phyloP scores from a whole-genome alignment of 2,329 filamentous ascomycete species.

The Metarhizium humberi region DNA sequence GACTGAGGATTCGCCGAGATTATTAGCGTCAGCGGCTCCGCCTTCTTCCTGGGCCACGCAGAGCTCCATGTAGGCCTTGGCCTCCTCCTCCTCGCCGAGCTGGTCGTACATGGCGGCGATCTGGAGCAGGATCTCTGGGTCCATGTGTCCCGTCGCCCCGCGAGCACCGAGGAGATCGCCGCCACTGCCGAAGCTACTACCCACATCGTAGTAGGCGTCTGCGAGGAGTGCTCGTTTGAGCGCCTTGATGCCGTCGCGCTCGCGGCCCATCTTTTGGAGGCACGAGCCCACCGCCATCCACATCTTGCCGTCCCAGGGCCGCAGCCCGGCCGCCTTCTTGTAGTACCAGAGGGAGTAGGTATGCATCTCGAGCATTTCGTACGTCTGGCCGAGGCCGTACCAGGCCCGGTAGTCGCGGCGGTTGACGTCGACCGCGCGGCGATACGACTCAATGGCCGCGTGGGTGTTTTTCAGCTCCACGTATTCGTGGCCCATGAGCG shows the following conservation, averaged over 20 bases:
- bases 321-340: conserved; percentile 83
- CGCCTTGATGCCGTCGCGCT: conserved; percentile 87
- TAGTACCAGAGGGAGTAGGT: conserved; percentile 97
- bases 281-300: conserved; percentile 95
- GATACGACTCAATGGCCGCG: conserved; percentile 93
- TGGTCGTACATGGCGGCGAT: conserved; percentile 86
- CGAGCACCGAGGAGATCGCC: conserved; percentile 37
- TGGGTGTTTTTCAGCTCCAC: conserved; percentile 98
- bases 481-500: conserved; percentile 97
- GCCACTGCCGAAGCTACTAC: conserved; percentile 43
- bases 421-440: conserved; percentile 91
- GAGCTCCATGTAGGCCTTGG: conserved; percentile 91
- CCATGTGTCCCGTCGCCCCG: conserved; percentile 53
- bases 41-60: conserved; percentile 89
- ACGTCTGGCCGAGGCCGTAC: conserved; percentile 95
- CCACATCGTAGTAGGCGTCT: conserved; percentile 71
- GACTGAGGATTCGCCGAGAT: conserved; percentile 36
- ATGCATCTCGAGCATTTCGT: conserved; percentile 96
- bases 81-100: conserved; percentile 66
- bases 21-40: conserved; percentile 27
- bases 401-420: conserved; percentile 93
- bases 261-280: conserved; percentile 77
- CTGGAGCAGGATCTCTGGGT: conserved; percentile 82
- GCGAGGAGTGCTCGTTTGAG: conserved; percentile 86
- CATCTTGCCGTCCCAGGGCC: conserved; percentile 98